phyloP scores from a whole-genome alignment of 768 basidiomycete species.

The Cubamyces lactineus region DNA sequence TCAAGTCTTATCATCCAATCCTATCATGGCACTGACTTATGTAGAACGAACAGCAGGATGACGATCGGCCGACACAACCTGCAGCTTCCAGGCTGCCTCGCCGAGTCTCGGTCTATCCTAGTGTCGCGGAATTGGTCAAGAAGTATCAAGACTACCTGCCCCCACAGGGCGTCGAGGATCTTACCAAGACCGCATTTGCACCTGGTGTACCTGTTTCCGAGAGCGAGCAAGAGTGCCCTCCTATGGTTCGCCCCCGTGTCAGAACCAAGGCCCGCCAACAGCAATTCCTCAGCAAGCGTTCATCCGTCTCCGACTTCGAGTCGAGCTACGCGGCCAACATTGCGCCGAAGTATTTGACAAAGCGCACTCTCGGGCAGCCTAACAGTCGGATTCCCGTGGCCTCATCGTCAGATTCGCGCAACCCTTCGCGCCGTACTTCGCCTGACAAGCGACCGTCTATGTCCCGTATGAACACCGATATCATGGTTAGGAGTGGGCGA shows the following conservation, averaged over 20 bases:
- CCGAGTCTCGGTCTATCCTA: constrained; percentile 55
- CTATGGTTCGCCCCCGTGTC: constrained; percentile 38
- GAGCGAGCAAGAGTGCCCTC: constrained; percentile 73
- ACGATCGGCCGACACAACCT: constrained; percentile 33
- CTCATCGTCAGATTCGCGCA: constrained; percentile 56
- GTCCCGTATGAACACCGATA: constrained; percentile 31
- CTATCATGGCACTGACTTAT: not conserved
- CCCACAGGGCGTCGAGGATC: constrained; percentile 69
- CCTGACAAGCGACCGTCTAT: constrained; percentile 64
- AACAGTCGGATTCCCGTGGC: constrained; percentile 53
- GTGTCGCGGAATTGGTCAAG: constrained; percentile 84
- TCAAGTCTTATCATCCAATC: not conserved
- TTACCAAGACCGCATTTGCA: constrained; percentile 70
- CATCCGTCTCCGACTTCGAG: constrained; percentile 85
- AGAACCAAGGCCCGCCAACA: constrained; percentile 58
- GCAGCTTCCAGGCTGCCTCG: constrained; percentile 65
- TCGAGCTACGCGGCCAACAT: constrained; percentile 92
- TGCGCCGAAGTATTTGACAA: constrained; percentile 72
- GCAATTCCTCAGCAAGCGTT: constrained; percentile 51
- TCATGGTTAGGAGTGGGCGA: constrained; percentile 21
- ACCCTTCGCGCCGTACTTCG: constrained; percentile 66
- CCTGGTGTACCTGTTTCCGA: constrained; percentile 69
- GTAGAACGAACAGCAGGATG: constrained; percentile 14
- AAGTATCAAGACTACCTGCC: constrained; percentile 81
- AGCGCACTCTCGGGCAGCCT: constrained; percentile 46